Evolutionary conservation across 2,329 filamentous ascomycete genomes (phyloP).

Genomic region (Trematosphaeria pertusa): DNA sequence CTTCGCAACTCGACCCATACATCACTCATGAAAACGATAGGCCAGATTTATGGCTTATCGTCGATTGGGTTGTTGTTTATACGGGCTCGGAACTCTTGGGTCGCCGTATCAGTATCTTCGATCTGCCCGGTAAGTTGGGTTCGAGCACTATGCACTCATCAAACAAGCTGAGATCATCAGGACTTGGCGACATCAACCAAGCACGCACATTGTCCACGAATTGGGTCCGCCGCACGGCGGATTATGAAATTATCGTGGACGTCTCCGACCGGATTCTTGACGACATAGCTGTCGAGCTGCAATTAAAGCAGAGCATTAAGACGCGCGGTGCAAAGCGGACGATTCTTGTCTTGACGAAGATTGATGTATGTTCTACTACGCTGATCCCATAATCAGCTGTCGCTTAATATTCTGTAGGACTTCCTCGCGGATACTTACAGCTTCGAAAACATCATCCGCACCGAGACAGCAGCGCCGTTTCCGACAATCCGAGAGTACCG

Average conservation of each 20-base stretch:
- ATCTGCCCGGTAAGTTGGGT: background rate
- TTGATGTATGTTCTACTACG: slow-evolving; percentile 4
- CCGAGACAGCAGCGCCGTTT: no score
- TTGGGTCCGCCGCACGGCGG: background rate
- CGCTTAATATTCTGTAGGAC: no score
- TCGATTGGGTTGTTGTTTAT: background rate
- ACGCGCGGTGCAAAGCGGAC: background rate
- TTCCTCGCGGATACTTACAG: no score
- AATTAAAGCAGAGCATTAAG: slow-evolving; percentile 1
- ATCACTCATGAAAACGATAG: no score
- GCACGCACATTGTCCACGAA: background rate
- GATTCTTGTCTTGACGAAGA: slow-evolving; percentile 1
- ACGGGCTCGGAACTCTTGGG: background rate
- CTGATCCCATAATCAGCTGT: no score
- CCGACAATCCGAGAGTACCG: no score
- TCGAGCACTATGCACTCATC: background rate
- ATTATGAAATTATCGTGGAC: background rate
- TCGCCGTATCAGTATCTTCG: background rate
- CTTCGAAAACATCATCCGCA: no score
- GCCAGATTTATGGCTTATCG: background rate
- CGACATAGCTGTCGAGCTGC: background rate
- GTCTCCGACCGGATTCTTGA: background rate
- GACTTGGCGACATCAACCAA: background rate
- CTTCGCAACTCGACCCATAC: no score
- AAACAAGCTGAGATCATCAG: background rate